Conservation (phyloP, 2,329 filamentous ascomycete species). For the Curvularia eragrostidis region DNA sequence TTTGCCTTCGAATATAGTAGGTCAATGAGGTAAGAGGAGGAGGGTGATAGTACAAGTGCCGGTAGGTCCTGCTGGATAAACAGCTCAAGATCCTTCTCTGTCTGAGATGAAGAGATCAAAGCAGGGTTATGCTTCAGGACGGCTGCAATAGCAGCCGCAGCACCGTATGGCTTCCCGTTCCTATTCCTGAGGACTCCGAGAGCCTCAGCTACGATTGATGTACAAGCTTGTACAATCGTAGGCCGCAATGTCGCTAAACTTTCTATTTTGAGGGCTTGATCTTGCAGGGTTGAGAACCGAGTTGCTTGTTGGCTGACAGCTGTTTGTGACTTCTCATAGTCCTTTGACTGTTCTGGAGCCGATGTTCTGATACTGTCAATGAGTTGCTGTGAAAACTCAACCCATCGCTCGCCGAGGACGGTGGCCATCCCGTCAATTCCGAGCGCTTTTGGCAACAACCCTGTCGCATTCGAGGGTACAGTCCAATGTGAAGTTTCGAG, state of each 20-base stretch:
- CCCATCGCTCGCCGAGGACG: constrained; percentile 67
- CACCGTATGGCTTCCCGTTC: constrained; percentile 72
- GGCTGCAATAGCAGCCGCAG: constrained; percentile 64
- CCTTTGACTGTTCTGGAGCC: constrained; percentile 80
- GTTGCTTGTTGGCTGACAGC: constrained; percentile 69
- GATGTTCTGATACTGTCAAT: constrained; percentile 73
- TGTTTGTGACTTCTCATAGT: constrained; percentile 75
- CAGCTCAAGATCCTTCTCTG: constrained; percentile 49
- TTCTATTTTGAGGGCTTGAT: constrained; percentile 22
- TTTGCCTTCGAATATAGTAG: constrained; percentile 62
- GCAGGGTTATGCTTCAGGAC: constrained; percentile 56
- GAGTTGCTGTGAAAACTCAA: constrained; percentile 66
- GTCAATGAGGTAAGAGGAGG: constrained; percentile 69
- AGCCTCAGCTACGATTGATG: constrained; percentile 57
- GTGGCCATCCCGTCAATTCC: constrained; percentile 53
- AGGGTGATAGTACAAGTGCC: constrained; percentile 70
- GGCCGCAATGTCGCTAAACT: constrained; percentile 16
- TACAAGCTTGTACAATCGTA: constrained; percentile 45
- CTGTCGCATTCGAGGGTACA: constrained; percentile 53
- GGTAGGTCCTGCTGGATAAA: constrained; percentile 65
- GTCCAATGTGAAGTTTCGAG: constrained; percentile 58
- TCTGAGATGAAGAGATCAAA: constrained; percentile 50
- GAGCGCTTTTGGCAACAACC: constrained; percentile 53
- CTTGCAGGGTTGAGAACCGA: constrained; percentile 67
- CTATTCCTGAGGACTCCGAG: constrained; percentile 59